phyloP scores from a whole-genome alignment of 2,329 filamentous ascomycete genomes.

The Fusarium devonianum region DNA sequence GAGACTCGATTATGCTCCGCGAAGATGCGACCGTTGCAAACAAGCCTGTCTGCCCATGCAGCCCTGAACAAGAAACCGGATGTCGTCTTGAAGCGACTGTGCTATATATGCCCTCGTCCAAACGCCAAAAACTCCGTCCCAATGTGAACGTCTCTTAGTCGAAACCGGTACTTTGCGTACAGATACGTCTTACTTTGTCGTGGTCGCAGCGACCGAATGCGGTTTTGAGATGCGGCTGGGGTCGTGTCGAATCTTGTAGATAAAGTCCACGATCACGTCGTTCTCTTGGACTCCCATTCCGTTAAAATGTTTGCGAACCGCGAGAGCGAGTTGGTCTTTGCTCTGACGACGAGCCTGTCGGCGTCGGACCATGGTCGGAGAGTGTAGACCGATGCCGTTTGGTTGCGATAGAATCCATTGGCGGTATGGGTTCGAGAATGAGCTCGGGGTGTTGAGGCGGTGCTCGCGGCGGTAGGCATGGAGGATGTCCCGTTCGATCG shows the following conservation, averaged over 20 bases:
- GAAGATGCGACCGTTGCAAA: constrained; percentile 22
- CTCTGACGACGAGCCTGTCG: constrained; percentile 70
- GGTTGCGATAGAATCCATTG: constrained; percentile 67
- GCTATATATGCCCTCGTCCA: constrained; percentile 12
- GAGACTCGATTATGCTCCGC: constrained; percentile 23
- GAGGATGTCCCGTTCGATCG: constrained; percentile 71
- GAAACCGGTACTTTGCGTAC: constrained; percentile 8
- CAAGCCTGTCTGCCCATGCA: constrained; percentile 23
- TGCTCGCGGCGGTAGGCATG: constrained; percentile 80
- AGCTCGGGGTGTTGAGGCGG: constrained; percentile 72
- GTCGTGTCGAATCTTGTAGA: constrained; percentile 68
- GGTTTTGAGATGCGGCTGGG: constrained; percentile 41
- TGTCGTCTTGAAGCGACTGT: constrained; percentile 17
- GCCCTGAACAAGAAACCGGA: constrained; percentile 15
- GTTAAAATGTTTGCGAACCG: constrained; percentile 85
- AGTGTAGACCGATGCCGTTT: constrained; percentile 72
- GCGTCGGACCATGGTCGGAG: constrained; percentile 76
- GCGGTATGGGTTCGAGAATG: constrained; percentile 71
- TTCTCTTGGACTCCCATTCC: constrained; percentile 79
- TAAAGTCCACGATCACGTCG: constrained; percentile 80
- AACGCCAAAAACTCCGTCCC: constrained; percentile 34
- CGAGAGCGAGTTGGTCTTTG: constrained; percentile 74
- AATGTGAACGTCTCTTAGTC: constrained; percentile 18
- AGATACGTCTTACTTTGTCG: constrained; percentile 22
- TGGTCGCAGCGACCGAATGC: constrained; percentile 3